Evolutionary conservation across 495 filamentous ascomycete genomes (phyloP), one percentile per base, ranked within the genome.

Genomic region (Penicillium tannophilum): DNA sequence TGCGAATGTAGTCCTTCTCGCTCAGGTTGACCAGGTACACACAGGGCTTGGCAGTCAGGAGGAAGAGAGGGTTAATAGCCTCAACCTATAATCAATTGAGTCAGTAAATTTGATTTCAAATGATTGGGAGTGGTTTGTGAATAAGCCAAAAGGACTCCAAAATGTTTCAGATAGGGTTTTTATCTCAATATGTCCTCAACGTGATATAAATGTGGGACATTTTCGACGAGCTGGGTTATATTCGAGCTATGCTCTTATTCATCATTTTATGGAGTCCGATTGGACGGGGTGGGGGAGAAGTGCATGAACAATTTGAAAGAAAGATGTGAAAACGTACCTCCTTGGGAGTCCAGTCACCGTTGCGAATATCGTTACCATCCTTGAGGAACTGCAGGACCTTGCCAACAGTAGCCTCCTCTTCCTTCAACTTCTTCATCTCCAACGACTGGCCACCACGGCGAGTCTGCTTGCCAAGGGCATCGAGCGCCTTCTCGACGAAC

Each of bases 151-250:
- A 43, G 45, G 31, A 51, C 58, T 55, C 52, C 58, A 60, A 60
- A 31, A 31, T 4, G 33, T 53, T 58, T 50, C 51, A 61, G 55
- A 44, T 36, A 28, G 47, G 77, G 78, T 79, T 59, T 64, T 88
- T 76, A 87, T 97, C 90, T 95, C 94, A 98, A 75, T 65, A 85
- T 81, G 84, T 79, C 77, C 86, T 87, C 88, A 47, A 54, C 84
- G 83, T 88, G 82, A 72, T 80, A 79, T 72, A 72, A 83, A 86
- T 41, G 70, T 73, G 73, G 70, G 88, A 80, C 85, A 85, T 6
- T 31, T 87, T 97, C 94, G 86, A 96, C 87, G 94, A 98, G 94
- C 94, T 98, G 94, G 94, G 94, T 90, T 96, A 92, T 70, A 90
- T 82, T 91, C 88, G 89, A 93, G 92, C 90, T 82, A 79, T 86